A percentile compares a stretch with the other conserved stretches of the same genome.
These are phyloP conservation scores for Penicillium herquei DNA, from an alignment of 495 filamentous ascomycete genomes.

Conservation along the genomic window DNA sequence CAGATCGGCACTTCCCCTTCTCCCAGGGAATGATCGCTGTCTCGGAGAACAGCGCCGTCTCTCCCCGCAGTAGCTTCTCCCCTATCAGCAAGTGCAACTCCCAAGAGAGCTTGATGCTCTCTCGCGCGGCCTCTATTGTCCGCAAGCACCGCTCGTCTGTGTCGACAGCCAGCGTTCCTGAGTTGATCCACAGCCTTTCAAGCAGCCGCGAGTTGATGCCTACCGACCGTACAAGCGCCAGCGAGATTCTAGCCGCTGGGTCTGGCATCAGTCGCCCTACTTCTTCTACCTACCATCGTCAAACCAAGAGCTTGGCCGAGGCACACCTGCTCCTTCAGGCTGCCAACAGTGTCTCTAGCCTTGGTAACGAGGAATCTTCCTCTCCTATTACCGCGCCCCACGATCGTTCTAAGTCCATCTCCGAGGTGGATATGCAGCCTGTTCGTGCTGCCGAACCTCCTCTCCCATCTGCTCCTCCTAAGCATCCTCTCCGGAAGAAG, in stretches of 20 bases:
- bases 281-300: conserved; percentile 38
- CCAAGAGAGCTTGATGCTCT: conserved; percentile 55
- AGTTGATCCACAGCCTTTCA: conserved; percentile 50
- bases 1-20: conserved; percentile 45
- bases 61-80: conserved; percentile 52
- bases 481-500: conserved; percentile 27
- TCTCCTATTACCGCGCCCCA: conserved; percentile 16
- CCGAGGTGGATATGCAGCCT: conserved; percentile 26
- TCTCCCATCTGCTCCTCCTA: conserved; percentile 17
- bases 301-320: conserved; percentile 43
- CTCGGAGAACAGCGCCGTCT: conserved; percentile 38
- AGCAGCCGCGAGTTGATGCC: conserved; percentile 46
- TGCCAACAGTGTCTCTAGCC: conserved; percentile 23
- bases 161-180: conserved; percentile 56
- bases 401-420: conserved; percentile 40
- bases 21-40: conserved; percentile 34
- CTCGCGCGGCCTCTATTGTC: conserved; percentile 45
- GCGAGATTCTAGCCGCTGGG: conserved; percentile 22
- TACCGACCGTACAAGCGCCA: conserved; percentile 30
- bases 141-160: conserved; percentile 55
- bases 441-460: conserved; percentile 6
- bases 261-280: conserved; percentile 21
- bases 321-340: conserved; percentile 27
- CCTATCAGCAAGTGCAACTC: conserved; percentile 60
- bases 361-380: conserved; percentile 20